A percentile compares a stretch with the other conserved stretches of the same genome.
These are phyloP conservation scores for Coemansia sp. DNA, from an alignment of 192 early-diverging fungal species.

Conservation along the genomic window DNA sequence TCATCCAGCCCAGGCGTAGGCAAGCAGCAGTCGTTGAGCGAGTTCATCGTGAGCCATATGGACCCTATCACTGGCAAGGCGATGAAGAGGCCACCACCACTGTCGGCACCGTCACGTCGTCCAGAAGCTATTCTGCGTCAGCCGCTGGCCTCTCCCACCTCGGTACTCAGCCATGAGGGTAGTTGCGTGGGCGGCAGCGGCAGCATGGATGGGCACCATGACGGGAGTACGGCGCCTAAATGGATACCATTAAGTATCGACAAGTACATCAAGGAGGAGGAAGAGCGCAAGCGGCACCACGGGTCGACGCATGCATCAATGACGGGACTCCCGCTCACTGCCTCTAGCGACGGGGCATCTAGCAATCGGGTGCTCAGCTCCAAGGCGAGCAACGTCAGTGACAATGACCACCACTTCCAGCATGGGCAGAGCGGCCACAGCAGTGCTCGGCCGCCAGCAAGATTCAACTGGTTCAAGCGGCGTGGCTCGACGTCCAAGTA, in stretches of 20 bases:
- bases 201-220: background rate
- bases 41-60: constrained; percentile 49
- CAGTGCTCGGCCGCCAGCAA: constrained; percentile 31
- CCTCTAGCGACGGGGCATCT: constrained; percentile 1
- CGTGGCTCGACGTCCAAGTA: constrained; percentile 55
- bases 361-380: constrained; percentile 22
- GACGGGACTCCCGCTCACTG: constrained; percentile 8
- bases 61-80: constrained; percentile 12
- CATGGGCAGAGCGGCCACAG: constrained; percentile 4
- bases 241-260: constrained; percentile 56
- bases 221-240: constrained; percentile 18
- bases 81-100: constrained; percentile 13
- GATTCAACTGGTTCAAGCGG: constrained; percentile 59
- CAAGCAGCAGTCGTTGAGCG: constrained; percentile 51
- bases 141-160: background rate
- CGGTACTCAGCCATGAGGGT: background rate
- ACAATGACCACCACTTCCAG: constrained; percentile 25
- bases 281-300: constrained; percentile 34
- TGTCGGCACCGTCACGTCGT: background rate
- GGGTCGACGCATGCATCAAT: background rate
- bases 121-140: constrained; percentile 3
- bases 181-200: background rate
- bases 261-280: constrained; percentile 52
- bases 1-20: constrained; percentile 18
- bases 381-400: constrained; percentile 48